Evolutionary conservation across 768 basidiomycete genomes (phyloP).

Genomic region (Rhodotorula graminis): DNA sequence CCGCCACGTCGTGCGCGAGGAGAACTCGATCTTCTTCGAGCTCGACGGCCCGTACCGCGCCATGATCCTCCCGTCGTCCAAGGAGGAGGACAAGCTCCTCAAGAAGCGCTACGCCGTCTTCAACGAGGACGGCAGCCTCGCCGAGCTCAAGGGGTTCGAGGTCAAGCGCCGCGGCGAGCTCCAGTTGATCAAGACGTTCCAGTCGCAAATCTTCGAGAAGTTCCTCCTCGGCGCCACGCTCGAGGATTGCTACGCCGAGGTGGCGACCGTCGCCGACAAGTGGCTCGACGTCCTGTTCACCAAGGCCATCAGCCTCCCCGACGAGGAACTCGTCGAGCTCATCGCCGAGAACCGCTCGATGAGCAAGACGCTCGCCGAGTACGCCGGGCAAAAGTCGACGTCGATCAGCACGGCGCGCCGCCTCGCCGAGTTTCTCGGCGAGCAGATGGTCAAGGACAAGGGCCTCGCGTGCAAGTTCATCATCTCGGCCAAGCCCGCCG

Average conservation of each 20-base stretch:
- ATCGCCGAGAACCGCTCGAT: slow-evolving; percentile 98
- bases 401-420: slow-evolving; percentile 94
- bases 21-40: slow-evolving; percentile 99
- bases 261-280: slow-evolving; percentile 86
- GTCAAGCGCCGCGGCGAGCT: slow-evolving; percentile 96
- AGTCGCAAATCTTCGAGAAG: slow-evolving; percentile 95
- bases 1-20: slow-evolving; percentile 75
- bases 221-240: slow-evolving; percentile 89
- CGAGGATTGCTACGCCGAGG: slow-evolving; percentile 90
- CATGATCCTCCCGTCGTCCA: slow-evolving; percentile 98
- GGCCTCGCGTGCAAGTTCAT: slow-evolving; percentile 98
- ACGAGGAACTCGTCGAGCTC: slow-evolving; percentile 92
- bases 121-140: slow-evolving; percentile 94
- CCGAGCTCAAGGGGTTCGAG: slow-evolving; percentile 97
- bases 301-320: slow-evolving; percentile 72
- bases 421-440: slow-evolving; percentile 91
- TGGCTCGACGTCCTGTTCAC: slow-evolving; percentile 95
- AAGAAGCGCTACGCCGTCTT: slow-evolving; percentile 99
- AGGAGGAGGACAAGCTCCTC: slow-evolving; percentile 95
- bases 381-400: slow-evolving; percentile 93
- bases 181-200: slow-evolving; percentile 98
- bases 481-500: slow-evolving; percentile 86
- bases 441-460: slow-evolving; percentile 99
- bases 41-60: slow-evolving; percentile 97
- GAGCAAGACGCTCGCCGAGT: slow-evolving; percentile 93